A percentile compares a stretch with the other conserved stretches of the same genome.
These are phyloP conservation scores for Eucalyptus marginata DNA, from an alignment of 345 rosid genomes.

Conservation along the genomic window DNA sequence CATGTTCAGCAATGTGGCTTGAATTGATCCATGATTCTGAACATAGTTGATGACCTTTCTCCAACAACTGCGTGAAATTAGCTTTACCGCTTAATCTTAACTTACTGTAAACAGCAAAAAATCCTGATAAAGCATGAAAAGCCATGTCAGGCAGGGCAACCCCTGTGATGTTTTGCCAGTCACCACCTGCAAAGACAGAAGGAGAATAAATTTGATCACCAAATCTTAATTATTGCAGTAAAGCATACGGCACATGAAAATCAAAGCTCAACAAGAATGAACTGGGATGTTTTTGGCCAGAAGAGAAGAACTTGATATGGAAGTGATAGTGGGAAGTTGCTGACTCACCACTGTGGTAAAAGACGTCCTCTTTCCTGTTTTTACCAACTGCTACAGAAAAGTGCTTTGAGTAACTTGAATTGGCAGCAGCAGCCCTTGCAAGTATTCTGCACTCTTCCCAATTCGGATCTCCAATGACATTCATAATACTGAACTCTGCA, in stretches of 20 bases:
- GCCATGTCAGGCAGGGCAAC: not conserved
- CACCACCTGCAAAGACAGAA: constrained; percentile 10
- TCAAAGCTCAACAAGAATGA: not conserved
- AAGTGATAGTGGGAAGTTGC: not conserved
- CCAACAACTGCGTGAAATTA: constrained; percentile 22
- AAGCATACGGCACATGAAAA: not conserved
- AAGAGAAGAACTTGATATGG: not conserved
- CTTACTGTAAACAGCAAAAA: constrained; percentile 25
- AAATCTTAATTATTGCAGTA: not conserved
- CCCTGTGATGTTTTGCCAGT: constrained; percentile 8
- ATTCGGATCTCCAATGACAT: constrained; percentile 30
- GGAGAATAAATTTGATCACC: not conserved
- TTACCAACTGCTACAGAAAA: not conserved
- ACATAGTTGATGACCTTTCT: constrained; percentile 33
- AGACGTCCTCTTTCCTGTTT: constrained; percentile 8
- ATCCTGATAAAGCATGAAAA: constrained; percentile 54
- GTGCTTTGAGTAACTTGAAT: constrained; percentile 16
- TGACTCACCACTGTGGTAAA: constrained; percentile 10
- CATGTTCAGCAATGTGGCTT: not conserved
- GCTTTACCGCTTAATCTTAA: constrained; percentile 24
- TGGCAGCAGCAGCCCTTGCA: constrained; percentile 37
- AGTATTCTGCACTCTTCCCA: constrained; percentile 38
- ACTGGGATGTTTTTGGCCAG: not conserved
- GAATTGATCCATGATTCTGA: constrained; percentile 10
- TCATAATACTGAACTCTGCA: not conserved